These are phyloP conservation scores for Hysterangium stoloniferum DNA, from an alignment of 768 basidiomycete species.

Conservation along the genomic window DNA sequence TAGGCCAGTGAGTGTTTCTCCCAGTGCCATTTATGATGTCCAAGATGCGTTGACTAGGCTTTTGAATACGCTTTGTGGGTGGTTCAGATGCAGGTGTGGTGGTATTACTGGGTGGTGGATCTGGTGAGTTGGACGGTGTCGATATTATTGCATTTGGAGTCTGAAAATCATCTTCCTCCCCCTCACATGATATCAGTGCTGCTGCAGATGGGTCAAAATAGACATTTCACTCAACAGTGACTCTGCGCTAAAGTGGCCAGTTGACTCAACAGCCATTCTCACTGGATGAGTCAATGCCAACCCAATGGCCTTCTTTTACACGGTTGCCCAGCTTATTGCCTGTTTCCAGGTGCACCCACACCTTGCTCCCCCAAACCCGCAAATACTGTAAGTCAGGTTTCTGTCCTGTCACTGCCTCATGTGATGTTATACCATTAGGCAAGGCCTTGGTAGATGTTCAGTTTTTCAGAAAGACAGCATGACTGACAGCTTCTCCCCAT, in stretches of 20 bases:
- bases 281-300: conserved; percentile 14
- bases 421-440: conserved; percentile 19
- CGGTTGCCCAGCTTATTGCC: conserved; percentile 15
- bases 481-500: conserved; percentile 31
- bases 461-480: conserved; percentile 32
- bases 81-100: too few species aligned
- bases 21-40: too few species aligned
- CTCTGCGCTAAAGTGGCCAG: too few species aligned
- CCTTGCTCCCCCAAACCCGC: neutral
- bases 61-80: too few species aligned
- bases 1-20: too few species aligned
- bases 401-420: conserved; percentile 8
- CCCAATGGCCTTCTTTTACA: conserved; percentile 13
- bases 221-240: conserved; percentile 11
- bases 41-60: too few species aligned
- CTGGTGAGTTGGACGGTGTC: too few species aligned
- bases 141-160: too few species aligned
- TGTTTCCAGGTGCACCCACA: conserved; percentile 5
- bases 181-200: too few species aligned
- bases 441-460: conserved; percentile 21
- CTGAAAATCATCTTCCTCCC: too few species aligned
- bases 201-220: conserved; percentile 9
- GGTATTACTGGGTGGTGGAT: too few species aligned
- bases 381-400: neutral
- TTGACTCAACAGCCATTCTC: too few species aligned